Percentiles rank a stretch among this genome's conserved stretches.
These are phyloP conservation scores for Ganoderma multipileum DNA, from an alignment of 1,284 basidiomycete genomes.

Conservation along the genomic window DNA sequence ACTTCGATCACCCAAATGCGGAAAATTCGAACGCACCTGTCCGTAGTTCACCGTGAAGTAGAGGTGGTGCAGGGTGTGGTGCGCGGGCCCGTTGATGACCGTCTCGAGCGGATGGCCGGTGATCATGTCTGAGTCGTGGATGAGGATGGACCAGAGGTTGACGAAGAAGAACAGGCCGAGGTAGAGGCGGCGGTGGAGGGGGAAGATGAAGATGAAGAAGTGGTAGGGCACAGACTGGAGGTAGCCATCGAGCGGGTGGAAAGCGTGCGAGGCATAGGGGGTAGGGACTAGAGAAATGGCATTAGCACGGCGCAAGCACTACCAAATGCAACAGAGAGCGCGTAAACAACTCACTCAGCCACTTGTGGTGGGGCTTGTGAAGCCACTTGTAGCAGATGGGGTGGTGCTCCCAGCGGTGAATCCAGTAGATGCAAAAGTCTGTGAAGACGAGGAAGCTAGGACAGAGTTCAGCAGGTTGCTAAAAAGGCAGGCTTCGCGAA, in stretches of 20 bases:
- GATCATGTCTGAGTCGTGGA: slow-evolving; percentile 99
- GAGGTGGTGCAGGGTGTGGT: slow-evolving; percentile 96
- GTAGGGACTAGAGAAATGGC: slow-evolving; percentile 77
- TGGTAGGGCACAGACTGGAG: slow-evolving; percentile 96
- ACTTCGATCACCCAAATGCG: neutral
- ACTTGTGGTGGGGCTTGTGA: slow-evolving; percentile 98
- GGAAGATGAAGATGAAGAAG: slow-evolving; percentile 91
- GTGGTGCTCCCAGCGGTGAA: slow-evolving; percentile 90
- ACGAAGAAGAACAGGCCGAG: slow-evolving; percentile 87
- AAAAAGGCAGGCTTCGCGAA: neutral
- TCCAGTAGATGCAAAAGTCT: slow-evolving; percentile 92
- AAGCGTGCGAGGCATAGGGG: slow-evolving; percentile 96
- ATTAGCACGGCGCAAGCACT: slow-evolving; percentile 16
- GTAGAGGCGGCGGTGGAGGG: slow-evolving; percentile 86
- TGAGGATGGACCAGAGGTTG: slow-evolving; percentile 93
- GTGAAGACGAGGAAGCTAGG: slow-evolving; percentile 91
- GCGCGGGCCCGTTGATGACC: slow-evolving; percentile 96
- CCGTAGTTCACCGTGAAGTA: slow-evolving; percentile 98
- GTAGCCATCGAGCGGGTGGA: slow-evolving; percentile 97
- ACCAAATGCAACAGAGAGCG: slow-evolving; percentile 2
- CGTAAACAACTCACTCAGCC: slow-evolving; percentile 77
- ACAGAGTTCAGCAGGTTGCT: neutral
- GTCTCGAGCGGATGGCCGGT: slow-evolving; percentile 90
- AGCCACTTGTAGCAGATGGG: slow-evolving; percentile 89
- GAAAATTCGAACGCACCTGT: slow-evolving; percentile 55